These are phyloP conservation scores for Kodamaea leandrae DNA, from an alignment of 805 yeast species.

Conservation along the genomic window DNA sequence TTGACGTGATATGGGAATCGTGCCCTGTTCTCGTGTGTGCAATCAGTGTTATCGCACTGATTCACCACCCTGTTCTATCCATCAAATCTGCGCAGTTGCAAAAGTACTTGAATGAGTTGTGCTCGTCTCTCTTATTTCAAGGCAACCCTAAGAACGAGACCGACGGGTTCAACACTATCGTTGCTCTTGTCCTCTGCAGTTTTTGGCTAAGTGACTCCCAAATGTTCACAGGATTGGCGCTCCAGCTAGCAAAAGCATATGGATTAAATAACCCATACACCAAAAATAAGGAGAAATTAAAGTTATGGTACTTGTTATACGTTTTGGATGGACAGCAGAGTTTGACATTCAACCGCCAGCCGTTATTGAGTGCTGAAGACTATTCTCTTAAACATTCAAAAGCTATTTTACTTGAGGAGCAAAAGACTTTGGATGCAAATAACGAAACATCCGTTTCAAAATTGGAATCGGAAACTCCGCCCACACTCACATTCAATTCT, in stretches of 20 bases:
- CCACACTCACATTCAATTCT: conserved; percentile 17
- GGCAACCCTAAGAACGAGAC: conserved; percentile 42
- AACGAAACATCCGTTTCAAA: neutral
- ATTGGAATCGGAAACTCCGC: neutral
- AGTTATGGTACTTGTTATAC: conserved; percentile 65
- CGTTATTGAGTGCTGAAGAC: conserved; percentile 51
- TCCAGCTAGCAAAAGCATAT: conserved; percentile 60
- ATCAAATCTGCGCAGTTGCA: conserved; percentile 28
- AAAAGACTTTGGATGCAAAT: conserved; percentile 4
- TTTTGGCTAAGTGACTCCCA: conserved; percentile 67
- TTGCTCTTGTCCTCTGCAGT: conserved; percentile 62
- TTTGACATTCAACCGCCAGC: conserved; percentile 55
- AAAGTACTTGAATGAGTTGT: conserved; percentile 30
- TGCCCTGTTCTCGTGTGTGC: conserved; percentile 61
- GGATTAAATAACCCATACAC: conserved; percentile 38
- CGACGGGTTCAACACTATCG: conserved; percentile 58
- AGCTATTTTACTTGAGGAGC: conserved; percentile 27
- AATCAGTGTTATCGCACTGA: conserved; percentile 59
- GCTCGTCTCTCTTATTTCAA: conserved; percentile 32
- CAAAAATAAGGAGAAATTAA: conserved; percentile 44
- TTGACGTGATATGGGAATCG: conserved; percentile 49
- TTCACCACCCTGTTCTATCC: conserved; percentile 50
- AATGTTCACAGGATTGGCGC: conserved; percentile 63
- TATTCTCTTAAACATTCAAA: conserved; percentile 42
- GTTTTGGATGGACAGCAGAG: conserved; percentile 70